phyloP scores from a whole-genome alignment of 2,329 filamentous ascomycete genomes.

The Phialemonium atrogriseum region DNA sequence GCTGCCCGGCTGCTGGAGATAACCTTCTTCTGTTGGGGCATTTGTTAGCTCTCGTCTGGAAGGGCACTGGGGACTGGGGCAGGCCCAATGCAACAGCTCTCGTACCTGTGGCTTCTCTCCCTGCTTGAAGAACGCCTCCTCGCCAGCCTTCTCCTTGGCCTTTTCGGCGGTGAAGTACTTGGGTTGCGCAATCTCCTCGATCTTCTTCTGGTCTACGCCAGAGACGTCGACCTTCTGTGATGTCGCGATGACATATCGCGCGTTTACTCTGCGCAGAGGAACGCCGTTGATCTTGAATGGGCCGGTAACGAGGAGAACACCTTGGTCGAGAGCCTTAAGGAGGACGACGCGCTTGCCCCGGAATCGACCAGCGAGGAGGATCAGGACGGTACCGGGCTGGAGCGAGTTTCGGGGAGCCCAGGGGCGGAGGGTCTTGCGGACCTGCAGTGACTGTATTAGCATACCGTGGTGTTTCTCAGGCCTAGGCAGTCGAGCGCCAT shows the following conservation, averaged over 20 bases:
- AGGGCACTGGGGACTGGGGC: too few species aligned
- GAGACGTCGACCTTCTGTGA: constrained; percentile 76
- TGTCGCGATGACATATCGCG: constrained; percentile 89
- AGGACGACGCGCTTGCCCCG: constrained; percentile 99
- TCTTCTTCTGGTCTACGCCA: constrained; percentile 85
- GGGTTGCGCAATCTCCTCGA: constrained; percentile 63
- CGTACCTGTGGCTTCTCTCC: constrained; percentile 94
- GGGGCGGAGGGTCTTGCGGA: constrained; percentile 87
- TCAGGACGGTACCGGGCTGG: constrained; percentile 91
- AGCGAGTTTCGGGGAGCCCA: constrained; percentile 84
- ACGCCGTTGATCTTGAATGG: constrained; percentile 99
- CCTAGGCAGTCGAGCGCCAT: too few species aligned
- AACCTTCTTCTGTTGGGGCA: constrained; percentile 81
- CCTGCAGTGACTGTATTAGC: constrained; percentile 45
- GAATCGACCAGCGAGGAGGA: constrained; percentile 98
- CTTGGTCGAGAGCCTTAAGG: constrained; percentile 95
- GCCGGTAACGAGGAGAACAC: constrained; percentile 96
- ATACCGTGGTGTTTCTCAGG: too few species aligned
- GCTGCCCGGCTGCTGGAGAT: constrained; percentile 82
- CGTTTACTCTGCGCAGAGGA: constrained; percentile 88
- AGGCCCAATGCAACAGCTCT: too few species aligned
- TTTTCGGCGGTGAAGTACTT: constrained; percentile 98
- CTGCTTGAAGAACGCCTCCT: constrained; percentile 99
- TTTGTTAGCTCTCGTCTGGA: constrained; percentile 29
- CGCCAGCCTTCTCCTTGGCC: constrained; percentile 85